Percentiles rank a stretch among this genome's conserved stretches.
phyloP scores from a whole-genome alignment of 2,329 filamentous ascomycete genomes.

The Cryphonectria carpinicola region DNA sequence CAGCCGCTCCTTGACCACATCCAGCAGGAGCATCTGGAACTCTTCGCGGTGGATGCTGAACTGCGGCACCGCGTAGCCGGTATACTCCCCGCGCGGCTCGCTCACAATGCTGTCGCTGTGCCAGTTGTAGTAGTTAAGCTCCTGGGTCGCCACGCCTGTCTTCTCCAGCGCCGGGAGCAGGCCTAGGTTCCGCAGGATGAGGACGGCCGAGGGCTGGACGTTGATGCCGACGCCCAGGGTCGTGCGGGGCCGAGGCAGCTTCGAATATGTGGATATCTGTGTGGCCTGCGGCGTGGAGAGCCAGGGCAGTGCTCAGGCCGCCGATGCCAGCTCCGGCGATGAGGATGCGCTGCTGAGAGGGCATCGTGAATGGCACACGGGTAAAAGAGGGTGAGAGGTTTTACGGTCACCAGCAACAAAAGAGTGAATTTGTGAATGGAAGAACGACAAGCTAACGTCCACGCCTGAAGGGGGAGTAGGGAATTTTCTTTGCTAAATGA shows the following conservation, averaged over 20 bases:
- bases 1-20: conserved; percentile 45
- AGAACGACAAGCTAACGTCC: not conserved
- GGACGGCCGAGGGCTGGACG: conserved; percentile 48
- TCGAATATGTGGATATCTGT: conserved; percentile 49
- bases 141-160: conserved; percentile 46
- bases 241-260: conserved; percentile 44
- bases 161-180: conserved; percentile 44
- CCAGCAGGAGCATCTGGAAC: conserved; percentile 48
- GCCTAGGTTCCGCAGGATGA: conserved; percentile 48
- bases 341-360: conserved; percentile 33
- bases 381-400: not conserved
- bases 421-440: not conserved
- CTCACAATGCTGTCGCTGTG: conserved; percentile 47
- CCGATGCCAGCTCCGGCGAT: conserved; percentile 40
- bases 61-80: conserved; percentile 48
- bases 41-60: conserved; percentile 51
- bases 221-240: conserved; percentile 52
- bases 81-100: conserved; percentile 45
- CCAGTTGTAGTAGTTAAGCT: conserved; percentile 50
- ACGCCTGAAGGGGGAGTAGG: not conserved
- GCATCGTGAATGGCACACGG: conserved; percentile 7
- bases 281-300: conserved; percentile 40
- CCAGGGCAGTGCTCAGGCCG: conserved; percentile 35
- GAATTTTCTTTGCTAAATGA: too few species aligned
- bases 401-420: not conserved